Base-by-base conservation (phyloP, 495 filamentous ascomycete species). In the Cudoniella acicularis region DNA sequence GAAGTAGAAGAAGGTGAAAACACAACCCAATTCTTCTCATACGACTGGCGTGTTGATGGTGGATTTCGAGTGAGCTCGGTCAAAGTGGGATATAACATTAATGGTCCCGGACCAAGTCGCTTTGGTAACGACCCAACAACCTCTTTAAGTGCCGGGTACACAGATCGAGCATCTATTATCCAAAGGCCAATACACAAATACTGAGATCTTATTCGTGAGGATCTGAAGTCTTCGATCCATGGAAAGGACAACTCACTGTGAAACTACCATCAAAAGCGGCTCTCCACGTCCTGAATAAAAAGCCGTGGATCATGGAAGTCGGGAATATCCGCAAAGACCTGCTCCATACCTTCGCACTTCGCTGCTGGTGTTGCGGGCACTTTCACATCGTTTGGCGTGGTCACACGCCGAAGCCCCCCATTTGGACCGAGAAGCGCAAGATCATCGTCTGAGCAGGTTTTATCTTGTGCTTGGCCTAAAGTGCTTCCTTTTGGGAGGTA, bases 181-280 rank as follows among this genome's bases (percentile, higher is more conserved):
- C 72, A 75, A 17, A 75, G 72, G 16, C 72, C 72, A 55, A 74
- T 72, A 51, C 72, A 75, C n/a, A 72, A 67, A 50, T 75, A 75
- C n/a, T 69, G 65, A 4, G 72, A 75, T 52, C 70, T 71, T 23
- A n/a, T 22, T 24, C 16, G 52, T 47, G 2, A 47, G 42, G 16
- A n/a, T 8, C 2, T 10, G 4, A 24, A 41, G n/a, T n/a, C n/a
- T 41, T n/a, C 36, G n/a, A 41, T 9, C n/a, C n/a, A n/a, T 41
- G n/a, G 9, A 41, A 41, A n/a, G 36, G 9, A 9, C n/a, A 20
- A 1, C 43, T 46, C 62, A 74, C 72, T 75, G 72, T 3, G 72
- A 72, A 25, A 69, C 72, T 18, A 72, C 59, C 69, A 75, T 74
- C 64, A 75, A 68, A 24, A 75, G 54, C 1, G 72, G 73, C 57